A percentile compares a stretch with the other conserved stretches of the same genome.
Evolutionary conservation across 2,329 filamentous ascomycete species (phyloP).

Genomic region (Leptographium wingfieldii): DNA sequence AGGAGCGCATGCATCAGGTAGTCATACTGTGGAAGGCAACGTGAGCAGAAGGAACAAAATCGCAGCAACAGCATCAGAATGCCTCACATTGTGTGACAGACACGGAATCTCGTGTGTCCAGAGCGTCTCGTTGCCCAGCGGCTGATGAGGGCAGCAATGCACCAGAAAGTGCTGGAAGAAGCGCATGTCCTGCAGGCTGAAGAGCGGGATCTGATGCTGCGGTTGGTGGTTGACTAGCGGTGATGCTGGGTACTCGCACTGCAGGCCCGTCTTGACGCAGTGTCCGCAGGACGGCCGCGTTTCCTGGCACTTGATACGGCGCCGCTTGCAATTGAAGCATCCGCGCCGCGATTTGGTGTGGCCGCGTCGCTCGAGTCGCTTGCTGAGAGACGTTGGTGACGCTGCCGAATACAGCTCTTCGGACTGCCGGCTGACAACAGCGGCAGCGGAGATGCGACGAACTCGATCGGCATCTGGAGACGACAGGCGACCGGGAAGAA

Average conservation of each 20-base stretch:
- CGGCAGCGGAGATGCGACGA: neutral
- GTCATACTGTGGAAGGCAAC: constrained; percentile 34
- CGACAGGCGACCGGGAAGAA: neutral
- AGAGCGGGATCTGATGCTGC: constrained; percentile 44
- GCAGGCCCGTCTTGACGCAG: constrained; percentile 47
- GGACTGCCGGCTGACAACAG: neutral
- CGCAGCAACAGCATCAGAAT: neutral
- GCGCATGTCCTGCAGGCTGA: constrained; percentile 52
- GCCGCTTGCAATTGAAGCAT: constrained; percentile 55
- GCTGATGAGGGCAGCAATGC: constrained; percentile 50
- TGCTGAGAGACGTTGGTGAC: constrained; percentile 14
- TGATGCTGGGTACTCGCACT: constrained; percentile 47
- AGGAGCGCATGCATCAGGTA: constrained; percentile 61
- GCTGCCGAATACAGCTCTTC: neutral
- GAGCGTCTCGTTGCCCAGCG: constrained; percentile 50
- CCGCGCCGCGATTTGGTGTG: constrained; percentile 55
- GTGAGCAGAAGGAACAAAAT: neutral
- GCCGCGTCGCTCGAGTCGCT: constrained; percentile 41
- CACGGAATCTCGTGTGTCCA: constrained; percentile 57
- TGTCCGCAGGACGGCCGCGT: constrained; percentile 50
- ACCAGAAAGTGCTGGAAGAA: constrained; percentile 56
- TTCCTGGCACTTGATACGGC: constrained; percentile 59
- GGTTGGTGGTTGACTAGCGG: constrained; percentile 42
- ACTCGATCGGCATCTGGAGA: neutral
- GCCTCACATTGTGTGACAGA: constrained; percentile 49